A percentile compares a stretch with the other conserved stretches of the same genome.
phyloP scores from a whole-genome alignment of 192 early-diverging fungal genomes.

The Entomortierella chlamydospora region DNA sequence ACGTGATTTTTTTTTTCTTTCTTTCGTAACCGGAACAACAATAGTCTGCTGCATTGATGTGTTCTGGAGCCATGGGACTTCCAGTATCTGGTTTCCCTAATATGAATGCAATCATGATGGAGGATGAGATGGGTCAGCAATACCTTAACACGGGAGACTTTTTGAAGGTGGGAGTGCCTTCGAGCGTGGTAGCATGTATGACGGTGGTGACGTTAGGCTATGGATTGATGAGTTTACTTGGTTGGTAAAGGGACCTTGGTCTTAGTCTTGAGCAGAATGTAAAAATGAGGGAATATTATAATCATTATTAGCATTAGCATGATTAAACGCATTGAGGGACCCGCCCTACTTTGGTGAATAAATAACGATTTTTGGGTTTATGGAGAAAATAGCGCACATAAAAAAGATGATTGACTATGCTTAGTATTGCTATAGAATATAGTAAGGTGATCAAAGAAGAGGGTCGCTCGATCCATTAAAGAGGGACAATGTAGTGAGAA shows the following conservation, averaged over 20 bases:
- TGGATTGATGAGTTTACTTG: slow-evolving; percentile 71
- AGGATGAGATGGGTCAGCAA: slow-evolving; percentile 86
- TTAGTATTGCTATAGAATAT: too few relatives aligned
- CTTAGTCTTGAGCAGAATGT: too few relatives aligned
- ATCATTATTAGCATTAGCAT: too few relatives aligned
- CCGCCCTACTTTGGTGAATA: too few relatives aligned
- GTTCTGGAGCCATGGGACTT: slow-evolving; percentile 90
- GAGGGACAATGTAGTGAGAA: too few relatives aligned
- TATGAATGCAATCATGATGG: slow-evolving; percentile 96
- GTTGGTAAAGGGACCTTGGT: slow-evolving; percentile 65
- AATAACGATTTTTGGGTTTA: too few relatives aligned
- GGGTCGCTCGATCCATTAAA: too few relatives aligned
- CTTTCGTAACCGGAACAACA: background rate
- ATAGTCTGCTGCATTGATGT: slow-evolving; percentile 81
- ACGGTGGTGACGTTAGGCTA: slow-evolving; percentile 85
- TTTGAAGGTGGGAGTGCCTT: slow-evolving; percentile 82
- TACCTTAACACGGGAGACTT: slow-evolving; percentile 90
- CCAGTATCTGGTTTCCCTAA: slow-evolving; percentile 97
- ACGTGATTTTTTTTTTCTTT: slow-evolving; percentile 1
- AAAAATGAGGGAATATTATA: background rate
- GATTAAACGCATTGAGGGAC: too few relatives aligned
- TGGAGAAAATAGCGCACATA: too few relatives aligned
- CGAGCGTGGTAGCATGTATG: slow-evolving; percentile 77
- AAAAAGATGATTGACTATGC: too few relatives aligned
- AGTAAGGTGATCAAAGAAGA: too few relatives aligned